A percentile compares a stretch with the other conserved stretches of the same genome.
These are phyloP conservation scores for Pisolithus orientalis DNA, from an alignment of 768 basidiomycete species.

Conservation along the genomic window DNA sequence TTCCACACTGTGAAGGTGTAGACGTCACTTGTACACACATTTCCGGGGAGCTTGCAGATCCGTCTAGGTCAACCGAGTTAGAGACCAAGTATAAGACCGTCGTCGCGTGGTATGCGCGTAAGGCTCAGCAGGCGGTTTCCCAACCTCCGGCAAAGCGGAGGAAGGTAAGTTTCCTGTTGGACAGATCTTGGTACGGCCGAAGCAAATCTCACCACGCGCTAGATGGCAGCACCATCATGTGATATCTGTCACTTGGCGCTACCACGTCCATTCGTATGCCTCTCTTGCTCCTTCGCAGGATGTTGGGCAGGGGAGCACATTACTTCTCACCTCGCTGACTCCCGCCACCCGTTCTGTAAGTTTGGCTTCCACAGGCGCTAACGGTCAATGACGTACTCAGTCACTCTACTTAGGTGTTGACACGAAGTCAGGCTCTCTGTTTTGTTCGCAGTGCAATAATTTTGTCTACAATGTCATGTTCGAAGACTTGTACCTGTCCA, in stretches of 20 bases:
- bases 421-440: slow-evolving; percentile 65
- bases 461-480: slow-evolving; percentile 59
- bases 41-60: slow-evolving; percentile 29
- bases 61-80: slow-evolving; percentile 20
- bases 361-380: slow-evolving; percentile 7
- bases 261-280: slow-evolving; percentile 63
- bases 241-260: slow-evolving; percentile 50
- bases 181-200: not conserved
- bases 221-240: slow-evolving; percentile 60
- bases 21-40: slow-evolving; percentile 36
- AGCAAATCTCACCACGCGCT: not conserved
- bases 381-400: no score
- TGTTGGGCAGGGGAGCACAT: slow-evolving; percentile 66
- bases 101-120: slow-evolving; percentile 48
- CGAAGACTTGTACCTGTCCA: slow-evolving; percentile 38
- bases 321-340: slow-evolving; percentile 47
- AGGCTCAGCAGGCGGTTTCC: slow-evolving; percentile 33
- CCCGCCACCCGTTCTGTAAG: slow-evolving; percentile 64
- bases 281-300: slow-evolving; percentile 63
- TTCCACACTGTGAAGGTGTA: not conserved
- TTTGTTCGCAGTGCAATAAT: slow-evolving; percentile 68
- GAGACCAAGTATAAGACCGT: slow-evolving; percentile 48
- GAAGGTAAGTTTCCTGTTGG: slow-evolving; percentile 41
- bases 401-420: slow-evolving; percentile 53
- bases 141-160: slow-evolving; percentile 52